Evolutionary conservation across 768 basidiomycete genomes (phyloP), one percentile per base, ranked within the genome.

Genomic region (Crepidotus variabilis): DNA sequence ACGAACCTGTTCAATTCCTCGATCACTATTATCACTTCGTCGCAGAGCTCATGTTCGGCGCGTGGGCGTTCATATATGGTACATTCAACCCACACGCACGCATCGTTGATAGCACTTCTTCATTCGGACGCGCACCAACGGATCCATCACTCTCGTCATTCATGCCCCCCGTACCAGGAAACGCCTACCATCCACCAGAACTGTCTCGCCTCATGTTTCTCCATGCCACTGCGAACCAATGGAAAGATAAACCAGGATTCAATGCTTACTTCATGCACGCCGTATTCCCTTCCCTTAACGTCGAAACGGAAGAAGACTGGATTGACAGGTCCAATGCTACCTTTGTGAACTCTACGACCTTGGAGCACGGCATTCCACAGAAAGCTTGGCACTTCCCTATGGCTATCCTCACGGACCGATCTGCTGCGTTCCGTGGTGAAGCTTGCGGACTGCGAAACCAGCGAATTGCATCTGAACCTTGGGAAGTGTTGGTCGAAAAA

Each of bases 21-120:
- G 70, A 74, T 51, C 90, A 91, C 65, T 92, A 89, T 66, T 91
- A 90, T 68, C 90, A 91, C 69, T 85, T 88, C 57, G 84, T 85
- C 49, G 90, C 86, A 0, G 90, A 92, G 64, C 78, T 88, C 43
- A 65, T 89, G 46, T 69, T 90, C 23, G 89, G 88, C 21, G 65
- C 79, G 6, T 88, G 87, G 81, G 78, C 86, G 2, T 78, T 88
- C 57, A 85, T 84, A 79, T 71, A 72, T 47, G 83, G 83, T 35
- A 75, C 84, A 16, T 75, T 64, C 55, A 64, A 62, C 35, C 58
- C 59, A 4, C 58, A 22, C 20, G 51, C 53, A 20, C 32, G 21
- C 33, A 21, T 57, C 14, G 16, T 45, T 28, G 49, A 58, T 11
- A 18, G 51, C 0, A 22, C 52, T 7, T 20, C 55, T 6, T 14